These are phyloP conservation scores for Akanthomyces muscarius DNA, from an alignment of 2,329 filamentous ascomycete genomes.

Conservation along the genomic window DNA sequence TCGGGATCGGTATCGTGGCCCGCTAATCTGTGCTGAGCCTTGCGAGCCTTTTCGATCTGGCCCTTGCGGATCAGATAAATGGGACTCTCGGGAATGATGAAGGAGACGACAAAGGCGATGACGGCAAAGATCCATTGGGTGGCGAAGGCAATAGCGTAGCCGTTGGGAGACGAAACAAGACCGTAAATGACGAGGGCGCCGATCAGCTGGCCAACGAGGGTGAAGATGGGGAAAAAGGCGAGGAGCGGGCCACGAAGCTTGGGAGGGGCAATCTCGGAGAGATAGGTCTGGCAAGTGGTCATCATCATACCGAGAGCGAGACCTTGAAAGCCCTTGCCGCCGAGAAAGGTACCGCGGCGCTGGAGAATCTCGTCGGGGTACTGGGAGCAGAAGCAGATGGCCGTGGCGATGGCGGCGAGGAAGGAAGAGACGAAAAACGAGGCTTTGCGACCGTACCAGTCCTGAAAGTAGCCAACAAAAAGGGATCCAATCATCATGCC, in stretches of 20 bases:
- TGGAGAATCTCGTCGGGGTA: constrained; percentile 21
- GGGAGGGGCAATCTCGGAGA: constrained; percentile 47
- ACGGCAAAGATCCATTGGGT: constrained; percentile 43
- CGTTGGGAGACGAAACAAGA: constrained; percentile 27
- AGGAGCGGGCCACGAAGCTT: constrained; percentile 43
- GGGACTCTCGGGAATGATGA: constrained; percentile 48
- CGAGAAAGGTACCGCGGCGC: constrained; percentile 38
- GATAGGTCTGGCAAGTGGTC: constrained; percentile 42
- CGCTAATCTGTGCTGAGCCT: constrained; percentile 47
- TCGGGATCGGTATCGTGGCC: constrained; percentile 35
- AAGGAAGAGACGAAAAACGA: constrained; percentile 34
- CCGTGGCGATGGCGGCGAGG: constrained; percentile 35
- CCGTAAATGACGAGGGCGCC: constrained; percentile 40
- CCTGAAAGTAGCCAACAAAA: constrained; percentile 37
- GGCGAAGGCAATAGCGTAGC: constrained; percentile 39
- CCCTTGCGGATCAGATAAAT: constrained; percentile 43
- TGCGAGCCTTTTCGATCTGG: constrained; percentile 36
- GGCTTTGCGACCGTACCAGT: constrained; percentile 35
- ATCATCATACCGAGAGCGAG: constrained; percentile 42
- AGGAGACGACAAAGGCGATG: constrained; percentile 38
- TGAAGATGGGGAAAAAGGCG: constrained; percentile 47
- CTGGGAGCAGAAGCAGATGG: constrained; percentile 27
- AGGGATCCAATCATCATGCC: constrained; percentile 37
- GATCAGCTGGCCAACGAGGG: constrained; percentile 44
- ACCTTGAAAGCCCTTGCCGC: constrained; percentile 44